Conservation (phyloP, 2,329 filamentous ascomycete species). For the Harringtonia aguacate region DNA sequence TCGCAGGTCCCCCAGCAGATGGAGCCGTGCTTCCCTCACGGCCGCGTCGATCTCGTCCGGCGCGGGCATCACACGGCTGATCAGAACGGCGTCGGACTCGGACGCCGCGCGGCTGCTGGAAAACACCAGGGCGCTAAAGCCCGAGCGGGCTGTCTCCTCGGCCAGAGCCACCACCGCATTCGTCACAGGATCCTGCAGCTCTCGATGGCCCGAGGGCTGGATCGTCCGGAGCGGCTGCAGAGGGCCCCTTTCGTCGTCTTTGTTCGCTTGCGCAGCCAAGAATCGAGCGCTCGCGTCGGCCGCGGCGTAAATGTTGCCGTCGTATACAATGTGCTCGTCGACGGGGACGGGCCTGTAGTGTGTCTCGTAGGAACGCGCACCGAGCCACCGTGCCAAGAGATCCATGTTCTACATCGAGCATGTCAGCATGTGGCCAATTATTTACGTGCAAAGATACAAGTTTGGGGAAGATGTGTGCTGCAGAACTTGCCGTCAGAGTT, state of each 20-base stretch:
- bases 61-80: conserved; percentile 54
- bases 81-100: conserved; percentile 56
- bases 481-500: conserved; percentile 58
- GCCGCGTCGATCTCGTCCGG: conserved; percentile 31
- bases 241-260: not conserved
- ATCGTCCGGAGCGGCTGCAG: conserved; percentile 36
- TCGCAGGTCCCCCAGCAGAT: conserved; percentile 55
- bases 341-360: conserved; percentile 66
- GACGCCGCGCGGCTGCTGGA: conserved; percentile 58
- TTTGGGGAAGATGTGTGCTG: no score
- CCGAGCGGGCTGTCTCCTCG: conserved; percentile 55
- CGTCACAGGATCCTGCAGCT: conserved; percentile 52
- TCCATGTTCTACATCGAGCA: conserved; percentile 44
- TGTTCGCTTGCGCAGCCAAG: no score
- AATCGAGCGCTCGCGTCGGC: conserved; percentile 30
- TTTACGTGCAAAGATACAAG: not conserved
- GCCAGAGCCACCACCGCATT: conserved; percentile 64
- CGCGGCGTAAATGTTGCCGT: conserved; percentile 55
- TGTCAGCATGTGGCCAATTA: not conserved
- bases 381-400: conserved; percentile 58
- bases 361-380: conserved; percentile 61
- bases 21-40: conserved; percentile 46
- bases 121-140: conserved; percentile 64
- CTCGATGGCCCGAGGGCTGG: conserved; percentile 43
- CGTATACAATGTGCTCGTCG: conserved; percentile 63